phyloP scores from a whole-genome alignment of 805 yeast species.

The Candida peoriensis region DNA sequence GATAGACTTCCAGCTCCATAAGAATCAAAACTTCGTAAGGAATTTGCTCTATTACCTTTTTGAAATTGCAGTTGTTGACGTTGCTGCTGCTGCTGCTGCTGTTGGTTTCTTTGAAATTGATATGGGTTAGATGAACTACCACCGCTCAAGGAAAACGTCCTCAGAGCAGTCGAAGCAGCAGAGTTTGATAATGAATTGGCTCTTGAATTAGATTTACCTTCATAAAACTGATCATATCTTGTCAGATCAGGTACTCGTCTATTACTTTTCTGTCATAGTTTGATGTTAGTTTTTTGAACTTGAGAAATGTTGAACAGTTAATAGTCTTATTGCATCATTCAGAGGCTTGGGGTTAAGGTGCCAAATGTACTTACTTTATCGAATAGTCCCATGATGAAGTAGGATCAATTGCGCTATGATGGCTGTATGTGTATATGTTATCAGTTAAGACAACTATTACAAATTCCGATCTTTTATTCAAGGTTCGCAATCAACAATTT shows the following conservation, averaged over 20 bases:
- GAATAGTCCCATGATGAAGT: constrained; percentile 1
- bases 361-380: background rate
- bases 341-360: too few relatives aligned
- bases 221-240: constrained; percentile 6
- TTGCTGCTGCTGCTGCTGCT: background rate
- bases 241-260: constrained; percentile 6
- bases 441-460: too few relatives aligned
- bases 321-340: too few relatives aligned
- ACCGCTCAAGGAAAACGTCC: constrained; percentile 6
- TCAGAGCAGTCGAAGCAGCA: constrained; percentile 9
- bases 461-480: too few relatives aligned
- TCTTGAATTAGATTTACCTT: constrained; percentile 3
- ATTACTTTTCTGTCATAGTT: constrained; percentile 1
- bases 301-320: too few relatives aligned
- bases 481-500: too few relatives aligned
- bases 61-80: constrained; percentile 2
- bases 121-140: background rate
- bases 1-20: too few relatives aligned
- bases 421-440: too few relatives aligned
- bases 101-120: constrained; percentile 1
- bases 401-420: too few relatives aligned
- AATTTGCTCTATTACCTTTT: background rate
- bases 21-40: background rate
- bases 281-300: background rate
- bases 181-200: constrained; percentile 5